Percentiles rank a stretch among this genome's conserved stretches.
These are phyloP conservation scores for Geotrichum klebahnii DNA, from an alignment of 1,139 yeast genomes.

Conservation along the genomic window DNA sequence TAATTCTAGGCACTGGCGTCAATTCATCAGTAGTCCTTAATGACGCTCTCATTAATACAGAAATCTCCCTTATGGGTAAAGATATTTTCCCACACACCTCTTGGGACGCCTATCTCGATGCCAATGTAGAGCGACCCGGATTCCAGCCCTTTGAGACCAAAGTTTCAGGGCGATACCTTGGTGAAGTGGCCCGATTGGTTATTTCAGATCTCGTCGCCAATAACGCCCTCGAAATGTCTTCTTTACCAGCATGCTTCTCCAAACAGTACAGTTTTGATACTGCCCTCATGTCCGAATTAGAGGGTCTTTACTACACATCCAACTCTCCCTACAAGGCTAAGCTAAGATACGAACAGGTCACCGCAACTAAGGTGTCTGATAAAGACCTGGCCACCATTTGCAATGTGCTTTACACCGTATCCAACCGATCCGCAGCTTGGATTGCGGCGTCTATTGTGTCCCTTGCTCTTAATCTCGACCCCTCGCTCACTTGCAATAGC, in stretches of 20 bases:
- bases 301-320: conserved; percentile 26
- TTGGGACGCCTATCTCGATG: conserved; percentile 65
- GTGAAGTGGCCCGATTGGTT: conserved; percentile 72
- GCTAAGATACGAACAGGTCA: neutral
- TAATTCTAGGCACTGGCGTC: conserved; percentile 89
- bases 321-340: conserved; percentile 5
- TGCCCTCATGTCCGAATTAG: conserved; percentile 33
- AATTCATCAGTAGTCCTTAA: conserved; percentile 48
- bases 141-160: conserved; percentile 83
- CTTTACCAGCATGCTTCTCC: conserved; percentile 29
- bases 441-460: conserved; percentile 75
- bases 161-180: conserved; percentile 82
- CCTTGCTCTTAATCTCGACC: conserved; percentile 22
- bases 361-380: conserved; percentile 21
- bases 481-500: neutral
- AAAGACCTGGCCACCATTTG: conserved; percentile 48
- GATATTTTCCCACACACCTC: conserved; percentile 61
- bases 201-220: conserved; percentile 66
- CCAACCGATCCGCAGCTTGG: conserved; percentile 74
- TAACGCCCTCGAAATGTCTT: conserved; percentile 41
- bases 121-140: conserved; percentile 64
- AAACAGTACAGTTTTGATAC: conserved; percentile 31
- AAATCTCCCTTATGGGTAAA: conserved; percentile 36
- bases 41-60: conserved; percentile 35
- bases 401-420: conserved; percentile 57